Evolutionary conservation across 352 stramenopile genomes (phyloP).

Genomic region (Phytophthora capsici): DNA sequence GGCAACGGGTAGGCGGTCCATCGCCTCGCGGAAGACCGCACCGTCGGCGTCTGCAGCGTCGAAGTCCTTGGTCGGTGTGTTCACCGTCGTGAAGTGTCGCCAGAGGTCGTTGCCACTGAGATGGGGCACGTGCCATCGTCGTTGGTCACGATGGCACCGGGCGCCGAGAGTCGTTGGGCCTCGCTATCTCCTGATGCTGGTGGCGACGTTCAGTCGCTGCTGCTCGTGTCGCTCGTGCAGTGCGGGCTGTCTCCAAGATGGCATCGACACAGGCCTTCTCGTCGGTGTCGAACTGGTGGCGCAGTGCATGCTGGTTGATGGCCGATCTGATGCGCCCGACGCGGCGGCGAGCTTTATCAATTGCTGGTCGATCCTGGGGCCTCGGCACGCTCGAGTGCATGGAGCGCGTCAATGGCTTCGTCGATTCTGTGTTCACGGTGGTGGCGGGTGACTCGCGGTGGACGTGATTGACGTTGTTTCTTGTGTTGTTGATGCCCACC

Average conservation of each 20-base stretch:
- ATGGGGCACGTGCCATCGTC: conserved; percentile 13
- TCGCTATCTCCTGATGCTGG: too few species aligned
- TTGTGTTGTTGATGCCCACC: background rate
- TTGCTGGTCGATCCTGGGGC: too few species aligned
- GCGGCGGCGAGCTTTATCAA: conserved; percentile 10
- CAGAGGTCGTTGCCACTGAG: background rate
- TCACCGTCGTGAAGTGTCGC: background rate
- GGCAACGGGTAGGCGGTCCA: background rate
- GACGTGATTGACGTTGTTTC: background rate
- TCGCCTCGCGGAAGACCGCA: background rate
- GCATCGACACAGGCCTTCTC: conserved; percentile 12
- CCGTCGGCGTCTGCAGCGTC: too few species aligned
- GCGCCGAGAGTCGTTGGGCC: too few species aligned
- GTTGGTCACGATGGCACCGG: too few species aligned
- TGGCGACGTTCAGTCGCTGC: too few species aligned
- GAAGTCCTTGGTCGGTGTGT: too few species aligned
- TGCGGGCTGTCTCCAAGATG: background rate
- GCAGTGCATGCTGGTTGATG: conserved; percentile 2
- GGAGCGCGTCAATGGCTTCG: conserved; percentile 12
- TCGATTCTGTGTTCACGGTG: conserved; percentile 5
- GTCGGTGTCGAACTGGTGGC: background rate
- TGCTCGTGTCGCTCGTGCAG: too few species aligned
- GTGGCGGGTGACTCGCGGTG: conserved; percentile 5
- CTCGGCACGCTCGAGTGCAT: background rate
- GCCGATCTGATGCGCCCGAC: conserved; percentile 7